phyloP scores from a whole-genome alignment of 352 stramenopile genomes.

The Globisporangium echinulatum region DNA sequence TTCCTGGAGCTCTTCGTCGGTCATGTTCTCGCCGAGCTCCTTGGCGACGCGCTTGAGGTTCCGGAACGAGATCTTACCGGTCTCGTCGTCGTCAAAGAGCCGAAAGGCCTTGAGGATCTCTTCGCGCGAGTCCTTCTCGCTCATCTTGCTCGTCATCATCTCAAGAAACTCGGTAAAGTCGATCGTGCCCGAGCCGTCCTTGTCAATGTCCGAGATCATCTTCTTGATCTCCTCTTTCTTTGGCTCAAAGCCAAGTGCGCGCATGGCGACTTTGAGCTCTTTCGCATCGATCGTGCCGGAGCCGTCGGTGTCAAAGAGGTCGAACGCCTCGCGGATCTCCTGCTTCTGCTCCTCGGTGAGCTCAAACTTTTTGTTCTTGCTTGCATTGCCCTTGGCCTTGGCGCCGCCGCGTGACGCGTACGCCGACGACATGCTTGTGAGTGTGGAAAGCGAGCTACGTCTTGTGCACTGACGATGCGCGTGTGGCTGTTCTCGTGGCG shows the following conservation, averaged over 20 bases:
- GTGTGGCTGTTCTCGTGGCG: not conserved
- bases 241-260: slow-evolving; percentile 93
- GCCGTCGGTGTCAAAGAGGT: slow-evolving; percentile 97
- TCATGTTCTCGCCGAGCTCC: slow-evolving; percentile 96
- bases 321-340: slow-evolving; percentile 94
- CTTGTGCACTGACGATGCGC: not conserved
- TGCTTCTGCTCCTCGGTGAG: slow-evolving; percentile 95
- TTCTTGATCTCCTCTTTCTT: slow-evolving; percentile 98
- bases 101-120: slow-evolving; percentile 98
- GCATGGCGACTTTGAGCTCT: slow-evolving; percentile 95
- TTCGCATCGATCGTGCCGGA: slow-evolving; percentile 93
- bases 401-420: slow-evolving; percentile 54
- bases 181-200: slow-evolving; percentile 91
- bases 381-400: slow-evolving; percentile 61
- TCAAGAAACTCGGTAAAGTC: slow-evolving; percentile 98
- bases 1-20: slow-evolving; percentile 95
- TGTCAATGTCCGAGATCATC: slow-evolving; percentile 96
- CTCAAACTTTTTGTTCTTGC: slow-evolving; percentile 81
- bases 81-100: slow-evolving; percentile 97
- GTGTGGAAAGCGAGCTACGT: not conserved
- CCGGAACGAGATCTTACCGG: slow-evolving; percentile 94
- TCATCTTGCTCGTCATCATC: slow-evolving; percentile 97
- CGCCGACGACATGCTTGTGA: slow-evolving; percentile 45
- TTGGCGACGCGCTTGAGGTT: slow-evolving; percentile 97
- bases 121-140: slow-evolving; percentile 93